A percentile compares a stretch with the other conserved stretches of the same genome.
phyloP scores from a whole-genome alignment of 1,284 basidiomycete species.

The Irpex lacteus region DNA sequence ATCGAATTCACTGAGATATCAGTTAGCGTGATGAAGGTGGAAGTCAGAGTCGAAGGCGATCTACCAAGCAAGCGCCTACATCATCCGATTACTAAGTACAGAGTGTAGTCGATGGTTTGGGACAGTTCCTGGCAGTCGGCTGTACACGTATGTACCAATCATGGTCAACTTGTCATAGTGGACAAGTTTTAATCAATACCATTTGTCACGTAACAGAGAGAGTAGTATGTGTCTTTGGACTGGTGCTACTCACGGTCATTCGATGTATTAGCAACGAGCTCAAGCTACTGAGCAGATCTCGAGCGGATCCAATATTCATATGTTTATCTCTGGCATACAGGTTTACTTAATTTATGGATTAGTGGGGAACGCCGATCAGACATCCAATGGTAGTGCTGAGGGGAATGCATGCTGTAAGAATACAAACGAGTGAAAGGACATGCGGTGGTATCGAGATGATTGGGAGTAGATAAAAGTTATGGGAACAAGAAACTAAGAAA shows the following conservation, averaged over 20 bases:
- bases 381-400: background rate
- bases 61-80: background rate
- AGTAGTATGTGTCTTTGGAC: no score
- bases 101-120: no score
- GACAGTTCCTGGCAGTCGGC: no score
- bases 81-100: no score
- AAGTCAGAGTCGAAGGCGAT: background rate
- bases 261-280: no score
- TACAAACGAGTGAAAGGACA: background rate
- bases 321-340: background rate
- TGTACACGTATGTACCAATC: no score
- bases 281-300: no score
- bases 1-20: background rate
- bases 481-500: background rate
- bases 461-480: slow-evolving; percentile 3
- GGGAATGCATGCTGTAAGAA: background rate
- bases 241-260: no score
- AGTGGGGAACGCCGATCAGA: background rate
- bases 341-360: background rate
- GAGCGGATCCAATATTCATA: no score
- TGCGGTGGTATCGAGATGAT: slow-evolving; percentile 1
- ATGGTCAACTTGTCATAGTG: no score
- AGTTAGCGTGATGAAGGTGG: background rate
- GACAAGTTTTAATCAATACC: no score
- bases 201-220: no score